Percentiles rank a stretch among this genome's conserved stretches.
These are phyloP conservation scores for Yamadazyma spencermartinsiae DNA, from an alignment of 1,139 yeast genomes.

Conservation along the genomic window DNA sequence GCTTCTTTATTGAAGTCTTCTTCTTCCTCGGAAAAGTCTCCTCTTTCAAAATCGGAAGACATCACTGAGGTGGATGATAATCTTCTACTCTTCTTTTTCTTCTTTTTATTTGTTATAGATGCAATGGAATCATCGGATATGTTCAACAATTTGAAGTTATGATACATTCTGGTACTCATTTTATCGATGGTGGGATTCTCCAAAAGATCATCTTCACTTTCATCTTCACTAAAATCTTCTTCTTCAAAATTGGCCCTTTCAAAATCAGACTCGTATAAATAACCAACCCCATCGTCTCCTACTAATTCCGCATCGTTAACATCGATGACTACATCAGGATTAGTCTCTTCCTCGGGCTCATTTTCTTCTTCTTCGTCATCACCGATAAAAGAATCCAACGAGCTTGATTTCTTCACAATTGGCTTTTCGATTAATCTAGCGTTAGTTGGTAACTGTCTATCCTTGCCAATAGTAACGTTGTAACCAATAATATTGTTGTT, in stretches of 20 bases:
- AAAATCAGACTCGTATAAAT: constrained; percentile 53
- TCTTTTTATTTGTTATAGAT: constrained; percentile 50
- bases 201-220: constrained; percentile 30
- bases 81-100: constrained; percentile 30
- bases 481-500: constrained; percentile 82
- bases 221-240: constrained; percentile 32
- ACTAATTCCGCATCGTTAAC: constrained; percentile 42
- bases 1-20: constrained; percentile 90
- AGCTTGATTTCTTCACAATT: constrained; percentile 31
- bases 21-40: constrained; percentile 43
- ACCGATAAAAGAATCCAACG: constrained; percentile 25
- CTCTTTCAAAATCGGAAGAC: constrained; percentile 42
- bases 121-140: constrained; percentile 81
- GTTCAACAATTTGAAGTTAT: constrained; percentile 57
- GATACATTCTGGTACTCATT: constrained; percentile 46
- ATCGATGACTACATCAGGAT: constrained; percentile 6
- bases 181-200: constrained; percentile 21
- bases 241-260: constrained; percentile 45
- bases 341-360: constrained; percentile 6
- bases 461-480: constrained; percentile 62
- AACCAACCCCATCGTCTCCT: constrained; percentile 63
- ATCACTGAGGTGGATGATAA: constrained; percentile 39
- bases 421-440: constrained; percentile 54
- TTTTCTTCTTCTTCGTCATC: constrained; percentile 26
- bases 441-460: constrained; percentile 46